Conservation (phyloP, 2,329 filamentous ascomycete genomes). For the Helotiales sp. region DNA sequence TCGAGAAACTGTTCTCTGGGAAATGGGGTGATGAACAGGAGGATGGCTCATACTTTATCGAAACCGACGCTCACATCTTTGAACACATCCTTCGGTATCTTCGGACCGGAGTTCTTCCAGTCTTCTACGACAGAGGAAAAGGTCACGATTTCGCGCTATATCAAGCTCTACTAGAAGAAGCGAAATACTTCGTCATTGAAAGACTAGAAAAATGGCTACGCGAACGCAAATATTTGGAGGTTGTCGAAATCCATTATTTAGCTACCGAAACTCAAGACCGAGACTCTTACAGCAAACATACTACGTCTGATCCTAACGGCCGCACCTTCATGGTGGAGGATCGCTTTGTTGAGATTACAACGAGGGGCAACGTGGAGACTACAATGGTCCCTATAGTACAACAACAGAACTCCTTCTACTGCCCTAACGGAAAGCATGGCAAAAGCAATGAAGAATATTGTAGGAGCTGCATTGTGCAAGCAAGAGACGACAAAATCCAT, state of each 20-base stretch:
- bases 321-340: neutral
- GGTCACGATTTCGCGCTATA: constrained; percentile 7
- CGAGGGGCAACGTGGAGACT: neutral
- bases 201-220: constrained; percentile 1
- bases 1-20: constrained; percentile 1
- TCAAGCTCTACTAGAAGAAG: constrained; percentile 1
- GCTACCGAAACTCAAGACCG: constrained; percentile 29
- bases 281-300: neutral
- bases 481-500: neutral
- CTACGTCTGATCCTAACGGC: neutral
- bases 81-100: constrained; percentile 1
- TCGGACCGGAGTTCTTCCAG: constrained; percentile 2
- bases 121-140: constrained; percentile 3
- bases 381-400: neutral
- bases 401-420: neutral
- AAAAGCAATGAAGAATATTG: constrained; percentile 5
- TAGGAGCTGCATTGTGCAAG: constrained; percentile 1
- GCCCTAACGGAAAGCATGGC: constrained; percentile 2
- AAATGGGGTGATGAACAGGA: neutral
- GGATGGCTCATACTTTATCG: constrained; percentile 5
- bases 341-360: constrained; percentile 1
- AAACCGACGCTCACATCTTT: neutral
- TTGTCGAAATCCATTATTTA: neutral
- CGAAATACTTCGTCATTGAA: neutral
- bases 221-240: neutral